phyloP scores from a whole-genome alignment of 73 alveolate species.

The Durusdinium trenchii region DNA sequence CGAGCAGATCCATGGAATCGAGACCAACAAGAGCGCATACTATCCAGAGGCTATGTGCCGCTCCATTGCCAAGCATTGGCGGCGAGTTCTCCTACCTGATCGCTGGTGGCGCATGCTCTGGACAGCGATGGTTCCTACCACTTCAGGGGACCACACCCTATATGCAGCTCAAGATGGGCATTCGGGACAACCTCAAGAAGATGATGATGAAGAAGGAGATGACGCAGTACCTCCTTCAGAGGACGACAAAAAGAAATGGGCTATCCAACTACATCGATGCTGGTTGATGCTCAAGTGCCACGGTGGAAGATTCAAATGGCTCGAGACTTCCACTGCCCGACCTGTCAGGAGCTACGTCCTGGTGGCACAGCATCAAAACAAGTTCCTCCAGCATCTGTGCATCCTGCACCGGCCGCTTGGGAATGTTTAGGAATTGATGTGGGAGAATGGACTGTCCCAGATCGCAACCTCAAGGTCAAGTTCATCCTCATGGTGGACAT shows the following conservation, averaged over 20 bases:
- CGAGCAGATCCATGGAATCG: background rate
- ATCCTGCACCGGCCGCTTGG: background rate
- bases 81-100: background rate
- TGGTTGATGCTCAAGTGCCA: background rate
- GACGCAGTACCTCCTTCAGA: background rate
- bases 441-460: background rate
- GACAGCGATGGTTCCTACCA: background rate
- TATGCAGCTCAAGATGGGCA: background rate
- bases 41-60: background rate
- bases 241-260: background rate
- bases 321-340: background rate
- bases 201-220: background rate
- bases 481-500: conserved; percentile 13
- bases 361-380: background rate
- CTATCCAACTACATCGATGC: background rate
- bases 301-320: background rate
- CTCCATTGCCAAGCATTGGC: background rate
- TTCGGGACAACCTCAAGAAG: background rate
- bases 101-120: background rate
- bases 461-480: background rate
- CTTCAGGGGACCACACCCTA: background rate
- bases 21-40: background rate
- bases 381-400: background rate
- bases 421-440: background rate
- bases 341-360: background rate